Evolutionary conservation across 228 moss, liverwort and hornwort species (phyloP), one percentile per base, ranked within the genome.

Genomic region (Sphagnum fallax): DNA sequence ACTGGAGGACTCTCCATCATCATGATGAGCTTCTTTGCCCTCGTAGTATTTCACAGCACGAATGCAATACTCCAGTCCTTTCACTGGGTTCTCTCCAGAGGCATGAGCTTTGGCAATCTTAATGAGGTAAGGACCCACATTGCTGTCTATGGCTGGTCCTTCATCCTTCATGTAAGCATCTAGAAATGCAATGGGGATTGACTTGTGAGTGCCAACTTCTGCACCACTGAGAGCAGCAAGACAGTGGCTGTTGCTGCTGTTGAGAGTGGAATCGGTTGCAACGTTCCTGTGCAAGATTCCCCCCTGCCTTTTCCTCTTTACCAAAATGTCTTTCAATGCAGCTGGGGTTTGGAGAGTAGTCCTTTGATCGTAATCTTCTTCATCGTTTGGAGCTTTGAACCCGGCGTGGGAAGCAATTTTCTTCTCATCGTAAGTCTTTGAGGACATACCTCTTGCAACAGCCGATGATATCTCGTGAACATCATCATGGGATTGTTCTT

Each of bases 41-140:
- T 86, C 85, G 70, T 82, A 86, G 69, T 82, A 86, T 62, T 80
- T 75, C 49, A 86, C 85, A 11, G 82, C 85, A 8, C 85, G 85
- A 59, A 79, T 75, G 67, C 85, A 79, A 12, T 79, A 86, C 67
- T 82, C 77, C 48, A 86, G 11, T 7, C 77, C 85, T 48, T 82
- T 77, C 49, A 82, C 82, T 1, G 82, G 85, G 59, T 82, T 86
- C 48, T 82, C 85, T 6, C 80, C 85, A 12, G 85, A 79, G 50
- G 75, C 82, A n/a, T 82, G 52, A 5, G 73, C 71, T 18, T 82
- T 86, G 11, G 85, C 82, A 4, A 86, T 75, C 75, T 82, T 80
- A 5, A 86, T 64, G 8, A 86, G 59, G 64, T 86, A 86, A 0
- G 82, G 85, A 1, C 85, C 85, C 71, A 75, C 51, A 71, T 79